Conservation (phyloP, 2,329 filamentous ascomycete species). For the Botrytis tulipae region DNA sequence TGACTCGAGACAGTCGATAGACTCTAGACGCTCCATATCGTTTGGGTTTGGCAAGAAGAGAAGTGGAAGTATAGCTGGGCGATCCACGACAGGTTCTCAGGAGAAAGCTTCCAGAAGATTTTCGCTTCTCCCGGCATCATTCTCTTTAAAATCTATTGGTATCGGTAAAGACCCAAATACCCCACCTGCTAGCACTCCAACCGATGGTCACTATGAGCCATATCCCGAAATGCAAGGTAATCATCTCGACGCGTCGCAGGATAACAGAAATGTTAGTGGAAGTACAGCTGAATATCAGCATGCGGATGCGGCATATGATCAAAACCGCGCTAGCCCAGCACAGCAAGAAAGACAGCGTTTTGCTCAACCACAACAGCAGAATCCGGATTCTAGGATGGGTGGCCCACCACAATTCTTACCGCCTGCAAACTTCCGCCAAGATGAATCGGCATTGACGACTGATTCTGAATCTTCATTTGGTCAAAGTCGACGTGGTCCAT, state of each 20-base stretch:
- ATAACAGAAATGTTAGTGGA: conserved; percentile 30
- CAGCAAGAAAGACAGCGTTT: conserved; percentile 45
- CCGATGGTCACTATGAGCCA: conserved; percentile 30
- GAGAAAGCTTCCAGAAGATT: conserved; percentile 63
- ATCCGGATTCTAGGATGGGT: conserved; percentile 29
- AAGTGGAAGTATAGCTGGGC: conserved; percentile 61
- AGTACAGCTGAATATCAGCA: conserved; percentile 28
- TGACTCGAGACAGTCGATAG: conserved; percentile 59
- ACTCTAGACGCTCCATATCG: conserved; percentile 71
- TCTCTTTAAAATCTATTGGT: conserved; percentile 64
- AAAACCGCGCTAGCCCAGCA: conserved; percentile 35
- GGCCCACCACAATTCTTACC: conserved; percentile 32
- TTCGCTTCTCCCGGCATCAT: conserved; percentile 64
- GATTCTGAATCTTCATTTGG: conserved; percentile 37
- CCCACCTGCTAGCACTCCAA: conserved; percentile 27
- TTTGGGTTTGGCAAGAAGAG: conserved; percentile 68
- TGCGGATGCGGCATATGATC: conserved; percentile 35
- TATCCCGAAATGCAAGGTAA: conserved; percentile 31
- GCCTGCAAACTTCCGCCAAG: conserved; percentile 35
- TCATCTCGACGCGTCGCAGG: conserved; percentile 31
- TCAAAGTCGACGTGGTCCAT: conserved; percentile 28
- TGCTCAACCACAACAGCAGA: conserved; percentile 42
- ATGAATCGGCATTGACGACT: conserved; percentile 33
- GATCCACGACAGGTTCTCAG: conserved; percentile 48
- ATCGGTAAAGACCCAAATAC: conserved; percentile 50